Conservation (phyloP, 352 stramenopile species). For the Phytophthora boehmeriae region DNA sequence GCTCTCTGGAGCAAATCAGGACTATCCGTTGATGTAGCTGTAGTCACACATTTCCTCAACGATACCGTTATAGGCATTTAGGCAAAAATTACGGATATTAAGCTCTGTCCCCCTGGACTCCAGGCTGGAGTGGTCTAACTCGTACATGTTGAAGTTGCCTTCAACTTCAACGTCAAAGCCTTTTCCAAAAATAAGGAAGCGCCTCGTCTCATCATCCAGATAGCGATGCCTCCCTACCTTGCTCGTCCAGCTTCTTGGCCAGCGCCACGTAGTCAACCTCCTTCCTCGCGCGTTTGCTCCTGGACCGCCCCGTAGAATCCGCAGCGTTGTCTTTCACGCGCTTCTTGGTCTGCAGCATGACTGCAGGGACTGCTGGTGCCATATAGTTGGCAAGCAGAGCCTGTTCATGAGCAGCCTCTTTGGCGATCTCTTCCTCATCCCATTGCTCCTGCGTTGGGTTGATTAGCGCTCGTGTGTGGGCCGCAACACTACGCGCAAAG, state of each 20-base stretch:
- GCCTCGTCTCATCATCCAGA: constrained; percentile 5
- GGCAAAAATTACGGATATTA: no score
- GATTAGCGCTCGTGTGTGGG: constrained; percentile 65
- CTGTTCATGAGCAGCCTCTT: constrained; percentile 57
- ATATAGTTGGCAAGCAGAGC: constrained; percentile 59
- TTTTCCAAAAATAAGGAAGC: constrained; percentile 2
- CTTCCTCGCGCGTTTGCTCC: constrained; percentile 59
- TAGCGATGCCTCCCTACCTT: not conserved
- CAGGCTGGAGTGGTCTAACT: no score
- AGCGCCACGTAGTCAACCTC: constrained; percentile 76
- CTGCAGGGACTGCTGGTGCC: constrained; percentile 12
- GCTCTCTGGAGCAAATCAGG: no score
- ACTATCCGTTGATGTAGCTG: no score
- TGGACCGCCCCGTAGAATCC: constrained; percentile 20
- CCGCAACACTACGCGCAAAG: constrained; percentile 79
- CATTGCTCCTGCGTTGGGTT: constrained; percentile 54
- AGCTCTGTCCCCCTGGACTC: no score
- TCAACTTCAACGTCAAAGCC: not conserved
- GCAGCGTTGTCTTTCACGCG: constrained; percentile 16
- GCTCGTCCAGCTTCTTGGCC: constrained; percentile 51
- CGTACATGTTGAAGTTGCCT: not conserved
- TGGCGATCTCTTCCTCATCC: constrained; percentile 50
- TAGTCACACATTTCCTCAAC: no score
- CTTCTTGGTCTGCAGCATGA: constrained; percentile 47
- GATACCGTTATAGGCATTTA: no score